Evolutionary conservation across 164 flowering plant species (phyloP).

Genomic region (Magnolia changhungtana): DNA sequence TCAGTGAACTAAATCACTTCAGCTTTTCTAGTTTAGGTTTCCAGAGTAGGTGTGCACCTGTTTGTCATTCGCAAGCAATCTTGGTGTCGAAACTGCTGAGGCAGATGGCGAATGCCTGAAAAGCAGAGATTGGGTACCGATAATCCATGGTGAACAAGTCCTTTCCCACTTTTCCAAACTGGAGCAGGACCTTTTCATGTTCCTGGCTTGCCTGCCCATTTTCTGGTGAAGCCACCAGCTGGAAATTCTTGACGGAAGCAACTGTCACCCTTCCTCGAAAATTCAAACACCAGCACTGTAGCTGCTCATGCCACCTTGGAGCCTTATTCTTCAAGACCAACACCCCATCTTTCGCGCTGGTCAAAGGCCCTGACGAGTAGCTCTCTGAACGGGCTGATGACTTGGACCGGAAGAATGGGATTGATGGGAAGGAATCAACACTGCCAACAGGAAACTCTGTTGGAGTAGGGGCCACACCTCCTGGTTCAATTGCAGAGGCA

Average conservation of each 20-base stretch:
- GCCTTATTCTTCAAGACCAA: slow-evolving; percentile 61
- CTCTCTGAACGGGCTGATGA: slow-evolving; percentile 40
- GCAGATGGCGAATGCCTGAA: slow-evolving; percentile 78
- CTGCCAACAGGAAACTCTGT: slow-evolving; percentile 44
- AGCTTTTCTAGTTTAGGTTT: neutral
- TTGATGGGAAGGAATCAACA: slow-evolving; percentile 42
- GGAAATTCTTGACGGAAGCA: slow-evolving; percentile 84
- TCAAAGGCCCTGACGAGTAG: slow-evolving; percentile 34
- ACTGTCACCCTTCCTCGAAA: slow-evolving; percentile 78
- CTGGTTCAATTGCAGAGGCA: slow-evolving; percentile 52
- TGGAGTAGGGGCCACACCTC: slow-evolving; percentile 70
- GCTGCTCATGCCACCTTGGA: slow-evolving; percentile 87
- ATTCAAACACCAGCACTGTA: slow-evolving; percentile 83
- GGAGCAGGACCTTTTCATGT: slow-evolving; percentile 64
- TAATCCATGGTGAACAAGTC: slow-evolving; percentile 83
- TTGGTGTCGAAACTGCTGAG: slow-evolving; percentile 89
- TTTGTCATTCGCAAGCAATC: slow-evolving; percentile 67
- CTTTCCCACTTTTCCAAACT: slow-evolving; percentile 77
- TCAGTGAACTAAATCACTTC: neutral
- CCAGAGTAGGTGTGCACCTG: slow-evolving; percentile 22
- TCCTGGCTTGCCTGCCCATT: slow-evolving; percentile 41
- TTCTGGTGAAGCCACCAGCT: slow-evolving; percentile 55
- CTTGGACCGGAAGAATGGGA: slow-evolving; percentile 51
- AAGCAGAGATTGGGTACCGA: slow-evolving; percentile 70
- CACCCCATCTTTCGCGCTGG: slow-evolving; percentile 36